phyloP scores from a whole-genome alignment of 2,329 filamentous ascomycete species.

The Aspergillus amoenus region DNA sequence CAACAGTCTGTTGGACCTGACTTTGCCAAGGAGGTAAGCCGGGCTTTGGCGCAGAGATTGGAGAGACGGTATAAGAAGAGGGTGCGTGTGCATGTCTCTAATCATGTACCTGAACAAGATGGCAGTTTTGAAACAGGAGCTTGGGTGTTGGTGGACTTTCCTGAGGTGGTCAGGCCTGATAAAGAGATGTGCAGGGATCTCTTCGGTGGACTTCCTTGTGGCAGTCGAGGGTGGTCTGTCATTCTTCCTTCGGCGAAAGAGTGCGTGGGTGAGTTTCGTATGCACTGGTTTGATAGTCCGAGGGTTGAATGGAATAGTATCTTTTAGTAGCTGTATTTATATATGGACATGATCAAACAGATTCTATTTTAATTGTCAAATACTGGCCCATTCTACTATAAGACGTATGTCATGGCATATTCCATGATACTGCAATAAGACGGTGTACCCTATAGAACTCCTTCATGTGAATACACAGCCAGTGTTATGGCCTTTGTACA shows the following conservation, averaged over 20 bases:
- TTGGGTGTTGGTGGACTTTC: not conserved
- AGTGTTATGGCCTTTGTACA: too few species aligned
- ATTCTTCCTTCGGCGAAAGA: too few species aligned
- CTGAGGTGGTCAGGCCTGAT: not conserved
- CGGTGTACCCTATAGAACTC: too few species aligned
- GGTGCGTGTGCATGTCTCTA: not conserved
- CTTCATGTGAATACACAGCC: too few species aligned
- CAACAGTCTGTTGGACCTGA: not conserved
- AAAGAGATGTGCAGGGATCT: not conserved
- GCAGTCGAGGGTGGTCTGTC: not conserved
- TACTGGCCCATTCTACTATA: too few species aligned
- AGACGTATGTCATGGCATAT: too few species aligned
- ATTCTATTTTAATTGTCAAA: too few species aligned
- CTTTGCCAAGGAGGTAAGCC: not conserved
- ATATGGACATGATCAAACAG: too few species aligned
- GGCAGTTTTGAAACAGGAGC: not conserved
- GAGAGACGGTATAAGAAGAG: not conserved
- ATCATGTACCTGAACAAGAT: not conserved
- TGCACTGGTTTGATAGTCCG: not conserved
- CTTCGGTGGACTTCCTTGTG: not conserved
- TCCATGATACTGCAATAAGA: too few species aligned
- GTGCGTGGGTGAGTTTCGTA: not conserved
- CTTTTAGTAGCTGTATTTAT: too few species aligned
- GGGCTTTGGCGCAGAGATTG: not conserved
- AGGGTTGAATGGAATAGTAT: too few species aligned